Conservation (phyloP, 176 grass and related monocot genomes). For the Musa troglodytarum region DNA sequence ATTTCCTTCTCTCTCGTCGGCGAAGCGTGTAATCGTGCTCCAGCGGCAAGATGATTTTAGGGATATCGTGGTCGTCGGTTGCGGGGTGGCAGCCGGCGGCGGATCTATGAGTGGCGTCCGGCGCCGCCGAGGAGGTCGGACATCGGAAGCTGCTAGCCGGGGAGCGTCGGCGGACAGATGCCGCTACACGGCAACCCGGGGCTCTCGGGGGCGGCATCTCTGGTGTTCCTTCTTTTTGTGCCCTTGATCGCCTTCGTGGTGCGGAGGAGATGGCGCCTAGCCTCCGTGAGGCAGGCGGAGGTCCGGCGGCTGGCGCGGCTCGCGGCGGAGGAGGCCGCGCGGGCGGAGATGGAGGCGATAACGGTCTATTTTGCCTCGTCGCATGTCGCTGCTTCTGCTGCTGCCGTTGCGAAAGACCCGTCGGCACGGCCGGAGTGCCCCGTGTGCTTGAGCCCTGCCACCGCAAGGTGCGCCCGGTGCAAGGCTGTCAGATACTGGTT, state of each 20-base stretch:
- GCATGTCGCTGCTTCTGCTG: background rate
- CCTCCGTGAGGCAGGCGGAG: conserved; percentile 44
- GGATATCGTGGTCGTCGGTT: background rate
- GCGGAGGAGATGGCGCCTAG: conserved; percentile 27
- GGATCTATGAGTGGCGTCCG: conserved; percentile 5
- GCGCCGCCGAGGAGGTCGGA: background rate
- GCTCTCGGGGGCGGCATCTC: conserved; percentile 11
- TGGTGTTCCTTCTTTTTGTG: conserved; percentile 25
- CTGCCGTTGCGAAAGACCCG: background rate
- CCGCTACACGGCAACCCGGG: conserved; percentile 1
- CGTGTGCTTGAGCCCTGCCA: conserved; percentile 46
- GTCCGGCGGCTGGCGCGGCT: conserved; percentile 40
- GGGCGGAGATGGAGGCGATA: conserved; percentile 35
- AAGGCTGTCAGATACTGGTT: conserved; percentile 87
- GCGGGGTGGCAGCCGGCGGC: background rate
- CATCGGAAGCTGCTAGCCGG: background rate
- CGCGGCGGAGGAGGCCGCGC: conserved; percentile 42
- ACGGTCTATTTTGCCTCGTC: background rate
- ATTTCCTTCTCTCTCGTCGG: background rate
- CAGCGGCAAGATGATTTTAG: background rate
- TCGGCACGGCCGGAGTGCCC: conserved; percentile 32
- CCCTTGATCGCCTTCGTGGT: conserved; percentile 22
- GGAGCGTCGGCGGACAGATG: conserved; percentile 9
- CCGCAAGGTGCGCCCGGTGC: conserved; percentile 58
- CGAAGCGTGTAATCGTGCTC: background rate